Evolutionary conservation across 768 basidiomycete species (phyloP), one percentile per base, ranked within the genome.

Genomic region (Gymnopilus dilepis): DNA sequence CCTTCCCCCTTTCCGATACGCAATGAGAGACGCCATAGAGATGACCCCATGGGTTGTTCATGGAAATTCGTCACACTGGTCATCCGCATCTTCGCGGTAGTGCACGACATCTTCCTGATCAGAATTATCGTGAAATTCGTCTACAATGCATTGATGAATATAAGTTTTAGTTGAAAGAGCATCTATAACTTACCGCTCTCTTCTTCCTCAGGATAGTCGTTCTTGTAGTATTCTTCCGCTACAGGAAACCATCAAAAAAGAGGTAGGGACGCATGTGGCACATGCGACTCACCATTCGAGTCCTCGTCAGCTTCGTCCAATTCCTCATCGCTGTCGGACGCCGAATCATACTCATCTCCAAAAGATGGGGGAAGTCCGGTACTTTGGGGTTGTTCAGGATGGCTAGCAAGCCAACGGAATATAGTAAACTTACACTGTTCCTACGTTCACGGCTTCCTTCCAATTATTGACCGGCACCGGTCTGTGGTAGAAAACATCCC

Each of bases 191-290:
- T 64, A 78, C 78, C 80, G 69, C 77, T 80, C 38, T 87, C 86
- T 51, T 88, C 91, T 26, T 92, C 90, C 5, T 93, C 92, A 2
- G 91, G 91, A 65, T 94, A 94, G 69, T 94, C 91, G 61, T 94
- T 94, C 67, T 85, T 91, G 74, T 92, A 92, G 68, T 88, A 92
- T 64, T 91, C 91, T 72, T 94, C 91, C 17, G 88, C 91, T 92
- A 66, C 5, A 55, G 50, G 19, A 48, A 21, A 41, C 60, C 12
- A 48, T 61, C 17, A 55, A 24, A 15, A 8, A 45, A 41, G 22
- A 50, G 40, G 62, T 50, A n/a, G n/a, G n/a, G n/a, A n/a, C n/a
- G 59, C 17, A n/a, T 9, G 30, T 45, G 41, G 15, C 50, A n/a
- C 28, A 19, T 24, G 3, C 21, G 11, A 71, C 75, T 38, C 45